phyloP scores from a whole-genome alignment of 768 basidiomycete genomes.

The Leccinum subgranulosum region DNA sequence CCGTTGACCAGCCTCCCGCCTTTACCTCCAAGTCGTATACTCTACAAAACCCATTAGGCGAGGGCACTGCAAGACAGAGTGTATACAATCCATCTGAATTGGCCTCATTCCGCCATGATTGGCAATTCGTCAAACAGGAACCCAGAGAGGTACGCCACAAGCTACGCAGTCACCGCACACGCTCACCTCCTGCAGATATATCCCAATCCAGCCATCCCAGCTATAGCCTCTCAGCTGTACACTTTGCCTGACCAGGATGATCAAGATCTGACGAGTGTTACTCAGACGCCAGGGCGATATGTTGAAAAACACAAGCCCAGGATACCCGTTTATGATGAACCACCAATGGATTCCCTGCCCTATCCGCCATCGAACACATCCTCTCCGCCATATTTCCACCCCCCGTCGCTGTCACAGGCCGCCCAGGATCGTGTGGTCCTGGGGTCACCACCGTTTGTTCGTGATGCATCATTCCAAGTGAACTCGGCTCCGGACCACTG shows the following conservation, averaged over 20 bases:
- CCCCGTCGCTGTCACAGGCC: constrained; percentile 4
- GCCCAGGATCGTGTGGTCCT: constrained; percentile 13
- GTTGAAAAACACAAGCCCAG: constrained; percentile 13
- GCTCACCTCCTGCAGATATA: constrained; percentile 19
- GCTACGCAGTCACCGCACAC: neutral
- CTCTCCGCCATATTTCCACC: constrained; percentile 22
- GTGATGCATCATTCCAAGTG: constrained; percentile 8
- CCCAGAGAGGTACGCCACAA: constrained; percentile 21
- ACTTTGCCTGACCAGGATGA: constrained; percentile 18
- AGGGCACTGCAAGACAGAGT: neutral
- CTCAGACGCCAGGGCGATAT: constrained; percentile 3
- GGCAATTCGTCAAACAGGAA: constrained; percentile 26
- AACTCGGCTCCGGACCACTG: constrained; percentile 18
- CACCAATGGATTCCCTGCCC: constrained; percentile 33
- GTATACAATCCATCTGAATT: neutral
- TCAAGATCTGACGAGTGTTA: neutral
- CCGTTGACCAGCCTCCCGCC: constrained; percentile 1
- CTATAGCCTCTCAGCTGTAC: constrained; percentile 13
- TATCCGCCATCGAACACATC: constrained; percentile 23
- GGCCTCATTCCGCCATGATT: constrained; percentile 10
- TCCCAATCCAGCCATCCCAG: constrained; percentile 10
- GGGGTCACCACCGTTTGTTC: constrained; percentile 14
- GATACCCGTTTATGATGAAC: constrained; percentile 11
- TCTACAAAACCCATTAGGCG: constrained; percentile 26
- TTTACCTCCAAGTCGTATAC: constrained; percentile 28